Percentiles rank a stretch among this genome's conserved stretches.
Evolutionary conservation across 306 rosid genomes (phyloP).

Genomic region (Chamaecrista fasciculata): DNA sequence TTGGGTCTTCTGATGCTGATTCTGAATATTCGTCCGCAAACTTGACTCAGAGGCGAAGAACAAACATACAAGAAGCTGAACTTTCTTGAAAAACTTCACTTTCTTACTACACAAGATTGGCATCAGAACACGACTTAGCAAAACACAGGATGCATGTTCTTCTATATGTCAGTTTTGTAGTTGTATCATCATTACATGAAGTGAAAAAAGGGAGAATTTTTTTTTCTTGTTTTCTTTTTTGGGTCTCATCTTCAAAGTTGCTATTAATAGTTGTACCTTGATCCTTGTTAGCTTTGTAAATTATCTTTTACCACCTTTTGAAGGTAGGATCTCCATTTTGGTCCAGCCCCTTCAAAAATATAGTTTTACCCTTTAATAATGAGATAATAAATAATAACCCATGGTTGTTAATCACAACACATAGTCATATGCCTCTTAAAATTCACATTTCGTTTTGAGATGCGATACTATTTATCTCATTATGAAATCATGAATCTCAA

Average conservation of each 20-base stretch:
- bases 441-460: background rate
- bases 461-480: too few relatives aligned
- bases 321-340: slow-evolving; percentile 40
- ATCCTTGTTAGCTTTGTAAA: slow-evolving; percentile 22
- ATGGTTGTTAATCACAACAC: background rate
- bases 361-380: background rate
- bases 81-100: slow-evolving; percentile 29
- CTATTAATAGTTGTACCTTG: background rate
- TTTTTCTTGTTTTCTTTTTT: too few relatives aligned
- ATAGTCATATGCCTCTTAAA: background rate
- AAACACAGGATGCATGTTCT: slow-evolving; percentile 14
- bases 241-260: too few relatives aligned
- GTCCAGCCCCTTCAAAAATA: slow-evolving; percentile 25
- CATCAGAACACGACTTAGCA: slow-evolving; percentile 17
- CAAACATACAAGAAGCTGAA: slow-evolving; percentile 45
- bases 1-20: slow-evolving; percentile 43
- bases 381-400: background rate
- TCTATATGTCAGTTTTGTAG: slow-evolving; percentile 34
- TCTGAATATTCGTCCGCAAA: slow-evolving; percentile 48
- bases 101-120: background rate
- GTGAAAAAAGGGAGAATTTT: background rate
- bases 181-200: background rate
- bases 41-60: slow-evolving; percentile 50
- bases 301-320: slow-evolving; percentile 7
- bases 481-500: too few relatives aligned